A percentile compares a stretch with the other conserved stretches of the same genome.
Evolutionary conservation across 306 rosid species (phyloP).

Genomic region (Cicer yamashitae): DNA sequence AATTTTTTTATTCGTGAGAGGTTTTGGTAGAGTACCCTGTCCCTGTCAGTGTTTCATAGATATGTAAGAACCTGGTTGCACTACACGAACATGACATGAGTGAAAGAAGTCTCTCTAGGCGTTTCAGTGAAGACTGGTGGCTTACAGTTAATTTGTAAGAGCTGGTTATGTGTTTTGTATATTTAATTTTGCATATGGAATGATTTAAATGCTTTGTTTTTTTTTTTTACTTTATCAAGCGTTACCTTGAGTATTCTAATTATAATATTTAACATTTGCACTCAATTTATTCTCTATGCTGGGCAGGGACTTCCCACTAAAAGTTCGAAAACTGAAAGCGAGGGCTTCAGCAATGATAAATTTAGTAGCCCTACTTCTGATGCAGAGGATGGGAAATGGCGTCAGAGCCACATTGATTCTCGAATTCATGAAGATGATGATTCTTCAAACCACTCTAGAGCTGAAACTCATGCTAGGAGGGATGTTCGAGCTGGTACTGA

Average conservation of each 20-base stretch:
- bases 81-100: slow-evolving; percentile 78
- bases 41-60: slow-evolving; percentile 76
- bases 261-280: slow-evolving; percentile 31
- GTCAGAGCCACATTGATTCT: slow-evolving; percentile 13
- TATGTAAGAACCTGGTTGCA: slow-evolving; percentile 90
- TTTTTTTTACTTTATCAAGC: slow-evolving; percentile 17
- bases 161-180: slow-evolving; percentile 71
- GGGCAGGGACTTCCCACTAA: slow-evolving; percentile 44
- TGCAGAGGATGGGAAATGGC: slow-evolving; percentile 39
- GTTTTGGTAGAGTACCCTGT: slow-evolving; percentile 71
- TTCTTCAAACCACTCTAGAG: slow-evolving; percentile 48
- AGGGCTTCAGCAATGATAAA: slow-evolving; percentile 34
- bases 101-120: slow-evolving; percentile 97
- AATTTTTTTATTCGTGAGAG: slow-evolving; percentile 59
- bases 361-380: slow-evolving; percentile 42
- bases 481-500: slow-evolving; percentile 41
- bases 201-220: slow-evolving; percentile 29
- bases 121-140: slow-evolving; percentile 94
- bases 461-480: slow-evolving; percentile 43
- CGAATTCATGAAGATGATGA: slow-evolving; percentile 42
- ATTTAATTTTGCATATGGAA: slow-evolving; percentile 48
- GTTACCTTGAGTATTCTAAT: slow-evolving; percentile 18
- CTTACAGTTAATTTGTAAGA: slow-evolving; percentile 98
- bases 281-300: slow-evolving; percentile 44
- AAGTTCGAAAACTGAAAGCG: slow-evolving; percentile 41